Evolutionary conservation across 2,329 filamentous ascomycete species (phyloP), one percentile per base, ranked within the genome.

Genomic region (Ophiocordyceps camponoti-floridani): DNA sequence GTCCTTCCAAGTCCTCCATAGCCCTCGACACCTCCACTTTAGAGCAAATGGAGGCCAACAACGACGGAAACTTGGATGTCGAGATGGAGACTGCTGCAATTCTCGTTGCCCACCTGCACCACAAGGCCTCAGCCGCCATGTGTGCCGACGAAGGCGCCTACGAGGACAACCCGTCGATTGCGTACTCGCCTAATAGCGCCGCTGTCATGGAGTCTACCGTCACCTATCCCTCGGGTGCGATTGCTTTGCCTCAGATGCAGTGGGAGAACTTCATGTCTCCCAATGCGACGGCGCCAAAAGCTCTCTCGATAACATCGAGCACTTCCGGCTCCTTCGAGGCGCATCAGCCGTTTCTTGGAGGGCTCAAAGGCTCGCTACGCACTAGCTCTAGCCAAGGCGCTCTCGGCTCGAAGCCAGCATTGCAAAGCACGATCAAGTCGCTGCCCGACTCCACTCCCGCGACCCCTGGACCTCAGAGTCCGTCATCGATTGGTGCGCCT

Each of bases 41-140:
- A 55, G 88, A 95, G 66, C 87, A 94, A 64, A 87, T 96, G 58
- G 87, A 94, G 64, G 84, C 82, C 56, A 84, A 80, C 65, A 84
- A 80, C 61, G 89, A 95, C 62, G 82, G 81, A 61, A 82, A 89
- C 65, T 88, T 95, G 58, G 91, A 95, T 62, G 83, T 95, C 58
- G 89, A 98, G 72, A 87, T 95, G 58, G 89, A 98, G 72, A 87
- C 89, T 55, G 91, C 91, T 54, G 91, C 91, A 54, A 95, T 96
- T 86, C 77, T 98, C 62, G 93, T 98, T 69, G 91, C 89, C 60
- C 88, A 96, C 67, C 82, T 96, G 60, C 89, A 94, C 67, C 87
- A 95, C 70, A 95, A 95, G 70, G 88, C 73, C 56, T 89, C 88
- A 40, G 70, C 72, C 31, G 78, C 78, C 55, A 85, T 77, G 64